These are phyloP conservation scores for Triticum dicoccoides DNA, from an alignment of 176 grass and related monocot genomes.

Conservation along the genomic window DNA sequence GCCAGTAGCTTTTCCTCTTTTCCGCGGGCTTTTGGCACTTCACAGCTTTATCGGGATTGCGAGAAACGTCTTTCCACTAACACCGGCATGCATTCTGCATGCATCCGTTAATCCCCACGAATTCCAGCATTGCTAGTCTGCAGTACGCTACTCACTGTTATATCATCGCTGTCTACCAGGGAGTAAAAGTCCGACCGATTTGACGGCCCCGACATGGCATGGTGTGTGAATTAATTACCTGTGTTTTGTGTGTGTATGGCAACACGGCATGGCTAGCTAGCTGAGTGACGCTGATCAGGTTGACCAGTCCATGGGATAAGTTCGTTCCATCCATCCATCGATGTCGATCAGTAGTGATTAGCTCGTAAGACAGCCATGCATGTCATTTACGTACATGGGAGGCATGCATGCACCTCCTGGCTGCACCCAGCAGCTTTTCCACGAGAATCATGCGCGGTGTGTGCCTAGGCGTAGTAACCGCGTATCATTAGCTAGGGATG, in stretches of 20 bases:
- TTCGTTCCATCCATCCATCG: constrained; percentile 2
- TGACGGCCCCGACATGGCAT: constrained; percentile 42
- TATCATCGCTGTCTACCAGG: constrained; percentile 25
- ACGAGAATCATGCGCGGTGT: background rate
- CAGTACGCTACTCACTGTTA: background rate
- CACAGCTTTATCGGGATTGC: constrained; percentile 51
- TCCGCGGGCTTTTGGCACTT: constrained; percentile 31
- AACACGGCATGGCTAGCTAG: background rate
- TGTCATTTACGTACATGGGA: background rate
- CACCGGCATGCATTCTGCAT: constrained; percentile 2
- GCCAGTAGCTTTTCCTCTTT: constrained; percentile 14
- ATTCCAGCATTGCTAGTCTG: background rate
- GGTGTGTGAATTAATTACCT: background rate
- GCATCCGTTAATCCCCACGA: background rate
- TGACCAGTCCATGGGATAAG: background rate
- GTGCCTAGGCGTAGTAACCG: background rate
- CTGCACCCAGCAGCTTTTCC: too few species aligned
- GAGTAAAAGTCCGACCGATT: constrained; percentile 46
- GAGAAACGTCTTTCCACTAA: constrained; percentile 13
- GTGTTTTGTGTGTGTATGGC: background rate
- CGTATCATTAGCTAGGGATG: constrained; percentile 26
- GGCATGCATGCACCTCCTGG: background rate
- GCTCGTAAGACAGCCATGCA: background rate
- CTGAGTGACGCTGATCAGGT: background rate
- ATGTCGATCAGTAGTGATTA: background rate